Conservation (phyloP, 2,329 filamentous ascomycete genomes). For the Coleophoma eucalyptorum region DNA sequence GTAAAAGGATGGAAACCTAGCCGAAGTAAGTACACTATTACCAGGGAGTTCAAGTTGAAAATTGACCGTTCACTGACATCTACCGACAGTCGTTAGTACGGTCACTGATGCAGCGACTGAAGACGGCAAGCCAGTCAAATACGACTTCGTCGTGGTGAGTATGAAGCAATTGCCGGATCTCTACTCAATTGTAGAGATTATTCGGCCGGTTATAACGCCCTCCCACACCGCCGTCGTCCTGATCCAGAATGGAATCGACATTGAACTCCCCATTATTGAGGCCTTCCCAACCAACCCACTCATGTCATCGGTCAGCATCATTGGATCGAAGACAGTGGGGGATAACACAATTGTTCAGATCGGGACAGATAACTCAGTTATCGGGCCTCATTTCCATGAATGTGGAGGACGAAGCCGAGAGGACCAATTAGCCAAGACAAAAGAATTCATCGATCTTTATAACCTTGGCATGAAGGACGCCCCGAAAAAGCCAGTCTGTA, state of each 20-base stretch:
- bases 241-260: slow-evolving; percentile 19
- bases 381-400: slow-evolving; percentile 16
- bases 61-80: neutral
- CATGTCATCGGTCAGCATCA: slow-evolving; percentile 16
- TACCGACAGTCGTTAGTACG: neutral
- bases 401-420: neutral
- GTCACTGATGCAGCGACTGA: slow-evolving; percentile 6
- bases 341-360: slow-evolving; percentile 12
- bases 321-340: slow-evolving; percentile 10
- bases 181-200: slow-evolving; percentile 9
- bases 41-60: no score
- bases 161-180: slow-evolving; percentile 17
- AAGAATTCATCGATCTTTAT: slow-evolving; percentile 16
- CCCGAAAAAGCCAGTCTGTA: neutral
- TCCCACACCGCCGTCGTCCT: slow-evolving; percentile 13
- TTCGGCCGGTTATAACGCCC: slow-evolving; percentile 13
- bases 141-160: slow-evolving; percentile 16
- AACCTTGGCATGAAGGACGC: slow-evolving; percentile 7
- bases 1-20: slow-evolving; percentile 14
- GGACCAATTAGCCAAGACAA: neutral
- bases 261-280: slow-evolving; percentile 13
- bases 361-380: slow-evolving; percentile 11
- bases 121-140: slow-evolving; percentile 8
- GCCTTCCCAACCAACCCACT: slow-evolving; percentile 14
- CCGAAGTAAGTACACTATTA: slow-evolving; percentile 8